Evolutionary conservation across 2,329 filamentous ascomycete species (phyloP).

Genomic region (Apiospora aurea): DNA sequence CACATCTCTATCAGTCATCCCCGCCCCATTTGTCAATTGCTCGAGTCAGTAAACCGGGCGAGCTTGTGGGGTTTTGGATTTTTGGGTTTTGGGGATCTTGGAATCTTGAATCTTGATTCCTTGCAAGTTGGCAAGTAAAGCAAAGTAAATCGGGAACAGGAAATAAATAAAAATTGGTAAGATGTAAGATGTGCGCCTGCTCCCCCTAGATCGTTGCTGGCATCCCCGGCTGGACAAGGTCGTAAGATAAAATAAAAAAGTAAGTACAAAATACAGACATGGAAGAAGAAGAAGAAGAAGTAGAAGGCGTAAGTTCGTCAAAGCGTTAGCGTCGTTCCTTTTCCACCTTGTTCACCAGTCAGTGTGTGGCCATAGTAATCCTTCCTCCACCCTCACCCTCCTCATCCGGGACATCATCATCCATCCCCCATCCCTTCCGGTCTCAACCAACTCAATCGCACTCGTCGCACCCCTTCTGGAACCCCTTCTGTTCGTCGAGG

Average conservation of each 20-base stretch:
- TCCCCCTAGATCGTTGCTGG: background rate
- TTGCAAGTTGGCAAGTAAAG: background rate
- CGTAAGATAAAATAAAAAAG: background rate
- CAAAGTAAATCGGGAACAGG: background rate
- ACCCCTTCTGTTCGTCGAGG: conserved; percentile 19
- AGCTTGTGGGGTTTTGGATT: background rate
- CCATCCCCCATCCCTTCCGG: background rate
- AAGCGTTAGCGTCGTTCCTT: conserved; percentile 21
- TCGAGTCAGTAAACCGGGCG: background rate
- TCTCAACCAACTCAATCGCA: background rate
- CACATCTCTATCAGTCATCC: conserved; percentile 14
- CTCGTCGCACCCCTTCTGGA: conserved; percentile 16
- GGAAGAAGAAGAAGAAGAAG: background rate
- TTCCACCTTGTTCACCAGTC: conserved; percentile 5
- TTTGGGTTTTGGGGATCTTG: background rate
- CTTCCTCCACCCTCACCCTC: background rate
- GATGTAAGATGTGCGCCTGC: background rate
- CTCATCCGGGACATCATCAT: background rate
- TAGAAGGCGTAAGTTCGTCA: conserved; percentile 19
- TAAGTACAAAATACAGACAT: background rate
- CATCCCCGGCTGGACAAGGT: background rate
- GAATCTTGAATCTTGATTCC: background rate
- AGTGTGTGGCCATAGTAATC: background rate
- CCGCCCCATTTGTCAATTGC: background rate
- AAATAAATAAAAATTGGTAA: background rate